phyloP scores from a whole-genome alignment of 1,284 basidiomycete genomes.

The Ustilago loliicola region DNA sequence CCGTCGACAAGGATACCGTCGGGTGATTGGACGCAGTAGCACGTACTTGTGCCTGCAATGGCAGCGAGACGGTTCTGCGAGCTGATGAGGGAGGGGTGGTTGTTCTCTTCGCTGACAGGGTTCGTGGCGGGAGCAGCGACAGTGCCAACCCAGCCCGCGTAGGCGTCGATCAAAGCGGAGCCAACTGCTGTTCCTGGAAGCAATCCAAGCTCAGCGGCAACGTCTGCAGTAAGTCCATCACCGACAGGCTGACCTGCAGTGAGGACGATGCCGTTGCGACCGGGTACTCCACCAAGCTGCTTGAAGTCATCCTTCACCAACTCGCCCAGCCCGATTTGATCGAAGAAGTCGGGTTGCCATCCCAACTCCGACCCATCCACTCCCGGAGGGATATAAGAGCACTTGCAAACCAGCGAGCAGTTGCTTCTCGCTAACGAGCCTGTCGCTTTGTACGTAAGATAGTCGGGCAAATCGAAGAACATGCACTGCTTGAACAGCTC shows the following conservation, averaged over 20 bases:
- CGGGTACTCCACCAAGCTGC: conserved; percentile 82
- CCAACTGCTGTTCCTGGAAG: conserved; percentile 91
- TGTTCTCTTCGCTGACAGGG: conserved; percentile 70
- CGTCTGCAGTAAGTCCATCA: conserved; percentile 80
- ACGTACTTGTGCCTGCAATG: conserved; percentile 95
- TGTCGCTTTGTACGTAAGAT: conserved; percentile 92
- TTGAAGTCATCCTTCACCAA: conserved; percentile 77
- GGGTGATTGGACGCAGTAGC: conserved; percentile 80
- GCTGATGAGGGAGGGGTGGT: conserved; percentile 64
- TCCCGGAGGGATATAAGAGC: conserved; percentile 86
- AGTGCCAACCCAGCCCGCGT: conserved; percentile 98
- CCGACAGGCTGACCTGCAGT: conserved; percentile 95
- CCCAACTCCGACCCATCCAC: conserved; percentile 65
- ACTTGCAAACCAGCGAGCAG: conserved; percentile 97
- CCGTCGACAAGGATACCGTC: conserved; percentile 89
- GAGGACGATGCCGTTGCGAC: conserved; percentile 77
- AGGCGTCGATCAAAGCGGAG: conserved; percentile 95
- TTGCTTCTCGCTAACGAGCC: conserved; percentile 82
- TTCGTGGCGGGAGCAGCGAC: conserved; percentile 82
- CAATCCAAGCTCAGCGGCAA: conserved; percentile 88
- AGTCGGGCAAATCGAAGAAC: conserved; percentile 98
- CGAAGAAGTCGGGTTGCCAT: conserved; percentile 68
- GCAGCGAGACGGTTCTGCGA: conserved; percentile 82
- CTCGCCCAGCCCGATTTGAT: conserved; percentile 68
- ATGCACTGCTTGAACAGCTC: conserved; percentile 84